These are phyloP conservation scores for Saururus chinensis DNA, from an alignment of 164 flowering plant genomes.

Conservation along the genomic window DNA sequence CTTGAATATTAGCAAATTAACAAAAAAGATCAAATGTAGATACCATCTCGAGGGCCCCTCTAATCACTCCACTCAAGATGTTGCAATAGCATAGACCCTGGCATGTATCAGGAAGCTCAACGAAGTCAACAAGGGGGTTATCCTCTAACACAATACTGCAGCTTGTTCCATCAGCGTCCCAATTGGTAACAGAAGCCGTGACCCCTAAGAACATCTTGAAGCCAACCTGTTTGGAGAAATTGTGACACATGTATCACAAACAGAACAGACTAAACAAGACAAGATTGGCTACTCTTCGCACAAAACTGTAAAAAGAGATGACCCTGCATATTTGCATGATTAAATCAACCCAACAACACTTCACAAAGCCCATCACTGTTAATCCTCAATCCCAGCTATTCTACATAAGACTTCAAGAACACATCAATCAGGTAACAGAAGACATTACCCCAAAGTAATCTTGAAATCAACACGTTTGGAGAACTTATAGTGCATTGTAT, in stretches of 20 bases:
- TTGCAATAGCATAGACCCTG: slow-evolving; percentile 97
- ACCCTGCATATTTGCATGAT: no score
- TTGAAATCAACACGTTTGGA: no score
- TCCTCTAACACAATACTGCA: slow-evolving; percentile 91
- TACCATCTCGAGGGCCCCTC: slow-evolving; percentile 98
- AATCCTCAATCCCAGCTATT: no score
- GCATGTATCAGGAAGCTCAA: slow-evolving; percentile 97
- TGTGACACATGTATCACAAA: background rate
- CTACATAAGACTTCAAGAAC: no score
- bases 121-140: slow-evolving; percentile 94
- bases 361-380: no score
- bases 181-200: slow-evolving; percentile 81
- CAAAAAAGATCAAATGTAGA: slow-evolving; percentile 10
- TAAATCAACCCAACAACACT: no score
- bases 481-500: no score
- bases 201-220: slow-evolving; percentile 97
- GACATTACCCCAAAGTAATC: no score
- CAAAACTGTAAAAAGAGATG: background rate
- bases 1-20: no score
- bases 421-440: no score
- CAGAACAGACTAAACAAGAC: background rate
- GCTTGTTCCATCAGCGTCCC: slow-evolving; percentile 90
- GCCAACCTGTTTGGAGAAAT: slow-evolving; percentile 51
- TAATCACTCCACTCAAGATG: slow-evolving; percentile 79
- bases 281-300: background rate